Base-by-base conservation (phyloP, 2,329 filamentous ascomycete genomes). In the Apiospora sp. region DNA sequence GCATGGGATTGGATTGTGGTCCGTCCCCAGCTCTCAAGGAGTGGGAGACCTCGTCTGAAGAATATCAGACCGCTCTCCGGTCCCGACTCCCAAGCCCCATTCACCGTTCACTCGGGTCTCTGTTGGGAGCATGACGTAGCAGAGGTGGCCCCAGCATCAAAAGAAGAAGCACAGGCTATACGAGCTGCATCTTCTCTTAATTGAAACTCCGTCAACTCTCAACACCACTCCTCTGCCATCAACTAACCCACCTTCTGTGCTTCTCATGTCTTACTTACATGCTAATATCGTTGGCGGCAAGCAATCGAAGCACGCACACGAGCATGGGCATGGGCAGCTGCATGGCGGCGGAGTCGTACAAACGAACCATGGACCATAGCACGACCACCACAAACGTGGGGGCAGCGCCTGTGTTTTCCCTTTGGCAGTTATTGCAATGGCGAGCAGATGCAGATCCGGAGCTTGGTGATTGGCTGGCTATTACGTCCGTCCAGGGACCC, bases 361-460 rank as follows among this genome's bases (percentile, higher is more conserved):
- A 64, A 64, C 58, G 58, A 41, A 64, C 58, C 34, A 64, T 64
- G 34, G 58, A 41, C 58, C 58, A 64, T n/a, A 64, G 58, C 58
- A 64, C 34, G 22, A 41, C 14, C 58, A 24, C 58, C 58, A 41
- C 58, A 37, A 61, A 61, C 54, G 54, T 61, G 54, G 54, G 54
- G 54, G 54, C 51, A 27, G 14, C 27, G 14, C 5, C 51, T 14
- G 27, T 58, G 14, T 34, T 30, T 22, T n/a, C 22, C 13, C 27
- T 58, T 58, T 19, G 51, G 54, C 8, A 22, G 16, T 41, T 19
- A 34, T 30, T 6, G 54, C 34, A 64, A 13, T 34, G 8, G 22
- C 37, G 58, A 41, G 58, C 34, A 41, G 41, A 41, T 61, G 58
- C 58, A 64, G 58, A 64, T 37, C 58, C 19, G 58, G 19, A 22